Conservation (phyloP, 371 early-diverging fungal genomes). For the Zopfochytrium polystomum region DNA sequence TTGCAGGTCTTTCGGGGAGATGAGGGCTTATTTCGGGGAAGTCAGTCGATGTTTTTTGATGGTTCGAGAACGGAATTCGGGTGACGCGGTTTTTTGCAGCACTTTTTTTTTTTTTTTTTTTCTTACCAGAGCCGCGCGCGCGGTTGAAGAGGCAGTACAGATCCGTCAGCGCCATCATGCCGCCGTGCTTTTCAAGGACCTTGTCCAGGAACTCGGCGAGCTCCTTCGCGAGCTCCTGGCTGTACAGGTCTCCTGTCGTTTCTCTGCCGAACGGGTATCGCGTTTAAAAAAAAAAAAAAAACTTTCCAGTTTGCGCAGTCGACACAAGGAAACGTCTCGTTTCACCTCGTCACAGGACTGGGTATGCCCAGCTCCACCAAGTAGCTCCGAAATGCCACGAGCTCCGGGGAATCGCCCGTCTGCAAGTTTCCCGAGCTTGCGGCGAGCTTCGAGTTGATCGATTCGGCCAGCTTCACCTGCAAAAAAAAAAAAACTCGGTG, state of each 20-base stretch:
- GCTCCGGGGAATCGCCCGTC: constrained; percentile 48
- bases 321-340: background rate
- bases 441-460: constrained; percentile 63
- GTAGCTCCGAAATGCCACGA: constrained; percentile 60
- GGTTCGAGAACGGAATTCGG: background rate
- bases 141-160: constrained; percentile 89
- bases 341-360: constrained; percentile 81
- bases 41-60: background rate
- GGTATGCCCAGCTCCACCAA: constrained; percentile 79
- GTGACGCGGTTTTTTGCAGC: too few species aligned
- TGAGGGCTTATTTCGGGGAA: constrained; percentile 53
- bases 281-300: too few species aligned
- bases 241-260: constrained; percentile 78
- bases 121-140: constrained; percentile 83
- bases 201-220: constrained; percentile 74
- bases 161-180: constrained; percentile 81
- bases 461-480: constrained; percentile 66
- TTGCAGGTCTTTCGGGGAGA: constrained; percentile 83
- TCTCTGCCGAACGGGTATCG: constrained; percentile 62
- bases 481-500: too few species aligned
- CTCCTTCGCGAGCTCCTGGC: constrained; percentile 79
- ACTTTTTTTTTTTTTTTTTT: too few species aligned
- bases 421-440: constrained; percentile 22
- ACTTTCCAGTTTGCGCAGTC: constrained; percentile 1
- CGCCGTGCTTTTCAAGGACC: constrained; percentile 47